Evolutionary conservation across 768 basidiomycete species (phyloP), one percentile per base, ranked within the genome.

Genomic region (Baorangia bicolor): DNA sequence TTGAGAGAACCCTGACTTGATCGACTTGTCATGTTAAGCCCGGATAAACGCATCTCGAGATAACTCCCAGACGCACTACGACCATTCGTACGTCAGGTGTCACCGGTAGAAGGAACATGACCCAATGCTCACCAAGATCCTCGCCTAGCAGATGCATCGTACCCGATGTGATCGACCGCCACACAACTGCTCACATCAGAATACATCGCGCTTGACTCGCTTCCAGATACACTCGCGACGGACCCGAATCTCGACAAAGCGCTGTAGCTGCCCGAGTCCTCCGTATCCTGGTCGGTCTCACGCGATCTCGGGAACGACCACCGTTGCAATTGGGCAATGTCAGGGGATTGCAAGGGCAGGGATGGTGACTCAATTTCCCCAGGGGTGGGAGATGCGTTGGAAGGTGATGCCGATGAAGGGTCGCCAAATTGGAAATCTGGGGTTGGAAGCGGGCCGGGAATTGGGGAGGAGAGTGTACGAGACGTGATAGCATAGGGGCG

Each of bases 341-440:
- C 83, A 5, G 85, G 83, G 10, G 85, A 84, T 45, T 61, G 61
- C 50, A 64, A 7, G 7, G 61, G 55, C 1, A 57, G 49, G 2
- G 60, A 47, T 1, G 69, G 66, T 4, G 70, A 64, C 27, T 72
- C 72, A 0, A 57, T 28, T 2, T 86, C 84, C 52, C 77, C 79
- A 5, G 82, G 80, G 45, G 75, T 74, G 13, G 80, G 77, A 16
- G 83, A 82, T 18, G 75, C 68, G 60, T 79, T 75, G 3, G 81
- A 75, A 0, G 80, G 63, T 2, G 74, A 62, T 7, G 66, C 75
- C 3, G 79, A 78, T 47, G 74, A 81, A 28, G 85, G 81, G 11
- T 79, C 77, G 55, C 85, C 85, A 59, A 87, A 87, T 43, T 82
- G 82, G 73, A 83, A 87, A 52, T 78, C 80, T 38, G 83, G 83